A percentile compares a stretch with the other conserved stretches of the same genome.
phyloP scores from a whole-genome alignment of 73 alveolate genomes.

The Blepharisma stoltei region DNA sequence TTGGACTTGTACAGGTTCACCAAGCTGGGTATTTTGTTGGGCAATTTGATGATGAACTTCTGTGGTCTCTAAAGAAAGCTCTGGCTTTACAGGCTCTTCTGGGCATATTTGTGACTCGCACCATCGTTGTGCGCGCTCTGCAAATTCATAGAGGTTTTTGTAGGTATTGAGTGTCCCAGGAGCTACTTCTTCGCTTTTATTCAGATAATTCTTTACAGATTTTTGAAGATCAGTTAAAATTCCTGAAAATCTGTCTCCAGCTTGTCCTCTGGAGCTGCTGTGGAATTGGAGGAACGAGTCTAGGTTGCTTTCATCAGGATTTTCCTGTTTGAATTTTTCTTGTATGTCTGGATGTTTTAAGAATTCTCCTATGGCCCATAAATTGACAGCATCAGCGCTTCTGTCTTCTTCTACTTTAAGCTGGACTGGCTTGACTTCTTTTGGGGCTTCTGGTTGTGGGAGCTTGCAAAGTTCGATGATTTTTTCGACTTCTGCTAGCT shows the following conservation, averaged over 20 bases:
- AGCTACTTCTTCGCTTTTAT: conserved; percentile 17
- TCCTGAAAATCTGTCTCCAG: conserved; percentile 9
- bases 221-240: background rate
- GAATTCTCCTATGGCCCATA: conserved; percentile 23
- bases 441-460: background rate
- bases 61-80: background rate
- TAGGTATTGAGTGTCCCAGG: conserved; percentile 17
- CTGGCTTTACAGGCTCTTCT: background rate
- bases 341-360: background rate
- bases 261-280: conserved; percentile 11
- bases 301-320: background rate
- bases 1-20: no score
- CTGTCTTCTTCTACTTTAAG: conserved; percentile 25
- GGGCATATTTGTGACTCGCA: background rate
- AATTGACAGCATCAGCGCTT: background rate
- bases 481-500: conserved; percentile 6
- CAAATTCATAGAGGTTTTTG: conserved; percentile 16
- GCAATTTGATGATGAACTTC: background rate
- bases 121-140: background rate
- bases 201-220: background rate
- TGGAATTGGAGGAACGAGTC: conserved; percentile 12
- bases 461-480: background rate
- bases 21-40: no score
- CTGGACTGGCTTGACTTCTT: background rate
- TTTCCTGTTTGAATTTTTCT: background rate